Evolutionary conservation across 2,329 filamentous ascomycete species (phyloP).

Genomic region (Talaromyces piceae): DNA sequence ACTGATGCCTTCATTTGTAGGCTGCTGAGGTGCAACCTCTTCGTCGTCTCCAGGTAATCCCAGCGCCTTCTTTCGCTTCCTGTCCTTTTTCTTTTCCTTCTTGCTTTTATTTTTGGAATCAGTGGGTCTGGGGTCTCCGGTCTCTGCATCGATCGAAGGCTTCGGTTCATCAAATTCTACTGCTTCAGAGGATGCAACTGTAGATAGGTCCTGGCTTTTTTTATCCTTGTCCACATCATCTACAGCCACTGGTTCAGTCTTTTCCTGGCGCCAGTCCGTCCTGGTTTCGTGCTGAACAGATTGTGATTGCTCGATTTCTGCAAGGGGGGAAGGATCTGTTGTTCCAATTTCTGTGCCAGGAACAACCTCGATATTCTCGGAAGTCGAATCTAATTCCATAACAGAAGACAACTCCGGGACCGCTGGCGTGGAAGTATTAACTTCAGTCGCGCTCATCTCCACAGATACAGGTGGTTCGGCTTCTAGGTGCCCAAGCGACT

Average conservation of each 20-base stretch:
- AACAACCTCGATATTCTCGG: not conserved
- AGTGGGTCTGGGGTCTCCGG: not conserved
- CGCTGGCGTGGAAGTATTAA: not conserved
- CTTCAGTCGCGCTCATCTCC: not conserved
- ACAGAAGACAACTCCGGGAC: not conserved
- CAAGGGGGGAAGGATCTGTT: not conserved
- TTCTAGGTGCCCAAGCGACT: not conserved
- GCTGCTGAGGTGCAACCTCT: conserved; percentile 11
- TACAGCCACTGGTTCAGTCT: not conserved
- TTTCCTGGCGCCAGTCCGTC: not conserved
- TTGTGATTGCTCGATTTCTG: not conserved
- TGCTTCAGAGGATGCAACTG: not conserved
- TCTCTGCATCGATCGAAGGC: not conserved
- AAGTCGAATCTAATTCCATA: not conserved
- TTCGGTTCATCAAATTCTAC: not conserved
- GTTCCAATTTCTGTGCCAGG: not conserved
- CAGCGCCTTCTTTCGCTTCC: conserved; percentile 6
- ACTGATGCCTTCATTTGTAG: not conserved
- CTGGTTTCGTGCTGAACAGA: not conserved
- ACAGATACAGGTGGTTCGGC: not conserved
- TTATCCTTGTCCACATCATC: not conserved
- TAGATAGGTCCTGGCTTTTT: not conserved
- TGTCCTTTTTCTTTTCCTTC: conserved; percentile 31
- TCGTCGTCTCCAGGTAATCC: conserved; percentile 18
- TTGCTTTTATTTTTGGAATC: conserved; percentile 23